These are phyloP conservation scores for Zelonia costaricensis DNA, from an alignment of 208 protist genomes.

Conservation along the genomic window DNA sequence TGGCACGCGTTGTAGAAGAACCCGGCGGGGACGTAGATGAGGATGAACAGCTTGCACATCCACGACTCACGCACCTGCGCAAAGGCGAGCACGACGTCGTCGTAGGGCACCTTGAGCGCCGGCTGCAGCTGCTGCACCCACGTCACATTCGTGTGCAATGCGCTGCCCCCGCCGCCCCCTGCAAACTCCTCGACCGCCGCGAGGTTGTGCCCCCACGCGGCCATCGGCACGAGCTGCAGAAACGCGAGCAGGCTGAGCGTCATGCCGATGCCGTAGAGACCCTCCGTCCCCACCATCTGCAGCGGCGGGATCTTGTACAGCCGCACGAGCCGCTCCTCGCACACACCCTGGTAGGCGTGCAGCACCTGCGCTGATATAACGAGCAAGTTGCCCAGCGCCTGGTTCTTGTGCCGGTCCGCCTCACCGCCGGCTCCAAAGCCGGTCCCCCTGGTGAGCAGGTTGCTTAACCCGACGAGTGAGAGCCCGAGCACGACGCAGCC, in stretches of 20 bases:
- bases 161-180: background rate
- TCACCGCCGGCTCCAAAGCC: background rate
- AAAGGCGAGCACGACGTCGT: conserved; percentile 71
- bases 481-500: conserved; percentile 55
- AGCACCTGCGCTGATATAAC: conserved; percentile 87
- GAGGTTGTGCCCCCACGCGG: conserved; percentile 47
- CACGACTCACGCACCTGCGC: conserved; percentile 44
- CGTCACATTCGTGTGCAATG: conserved; percentile 19
- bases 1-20: conserved; percentile 71
- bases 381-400: conserved; percentile 75
- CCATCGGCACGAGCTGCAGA: conserved; percentile 66
- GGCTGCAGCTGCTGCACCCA: conserved; percentile 27
- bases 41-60: conserved; percentile 42
- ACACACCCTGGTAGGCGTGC: conserved; percentile 89
- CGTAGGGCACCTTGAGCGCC: conserved; percentile 50
- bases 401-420: conserved; percentile 16
- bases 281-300: conserved; percentile 92
- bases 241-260: conserved; percentile 65
- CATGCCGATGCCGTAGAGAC: conserved; percentile 84
- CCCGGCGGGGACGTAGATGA: conserved; percentile 51
- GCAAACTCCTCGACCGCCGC: conserved; percentile 23
- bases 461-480: conserved; percentile 69
- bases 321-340: conserved; percentile 82
- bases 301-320: conserved; percentile 74
- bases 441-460: conserved; percentile 17